Percentiles rank a stretch among this genome's conserved stretches.
Conservation (phyloP, 129 eudicot species). For the Ambrosia trifida region DNA sequence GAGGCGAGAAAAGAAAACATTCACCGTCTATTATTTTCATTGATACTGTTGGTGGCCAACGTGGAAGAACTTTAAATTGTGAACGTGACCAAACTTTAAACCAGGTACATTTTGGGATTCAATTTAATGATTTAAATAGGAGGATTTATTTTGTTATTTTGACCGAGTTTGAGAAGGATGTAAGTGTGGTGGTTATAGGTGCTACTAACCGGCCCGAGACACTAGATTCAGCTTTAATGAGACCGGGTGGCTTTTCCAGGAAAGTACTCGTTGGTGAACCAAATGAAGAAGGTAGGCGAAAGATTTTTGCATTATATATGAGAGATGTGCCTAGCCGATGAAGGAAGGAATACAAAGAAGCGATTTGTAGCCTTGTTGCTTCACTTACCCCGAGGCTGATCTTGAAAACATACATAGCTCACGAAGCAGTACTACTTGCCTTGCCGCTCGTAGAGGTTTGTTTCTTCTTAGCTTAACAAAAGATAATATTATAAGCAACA, state of each 20-base stretch:
- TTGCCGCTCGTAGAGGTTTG: constrained; percentile 65
- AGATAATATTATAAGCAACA: background rate
- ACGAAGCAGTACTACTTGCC: constrained; percentile 60
- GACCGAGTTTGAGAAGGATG: constrained; percentile 60
- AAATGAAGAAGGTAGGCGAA: constrained; percentile 48
- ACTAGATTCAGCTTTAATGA: constrained; percentile 47
- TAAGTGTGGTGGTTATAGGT: constrained; percentile 51
- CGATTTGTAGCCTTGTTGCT: constrained; percentile 47
- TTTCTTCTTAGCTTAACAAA: background rate
- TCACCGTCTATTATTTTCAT: constrained; percentile 54
- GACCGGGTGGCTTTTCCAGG: constrained; percentile 61
- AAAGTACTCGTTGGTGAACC: constrained; percentile 55
- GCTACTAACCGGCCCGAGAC: constrained; percentile 60
- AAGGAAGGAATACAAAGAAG: constrained; percentile 44
- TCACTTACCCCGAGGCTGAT: constrained; percentile 50
- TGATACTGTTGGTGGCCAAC: constrained; percentile 60
- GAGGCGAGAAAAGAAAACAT: constrained; percentile 60
- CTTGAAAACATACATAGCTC: constrained; percentile 59
- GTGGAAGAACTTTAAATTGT: constrained; percentile 62
- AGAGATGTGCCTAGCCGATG: constrained; percentile 51
- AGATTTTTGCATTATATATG: constrained; percentile 44
- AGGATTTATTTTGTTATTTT: background rate
- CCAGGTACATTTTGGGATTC: constrained; percentile 36
- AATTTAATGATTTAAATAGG: background rate
- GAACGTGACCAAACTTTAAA: constrained; percentile 63